Percentiles rank a stretch among this genome's conserved stretches.
These are phyloP conservation scores for Neurospora sp. DNA, from an alignment of 495 filamentous ascomycete genomes.

Conservation along the genomic window DNA sequence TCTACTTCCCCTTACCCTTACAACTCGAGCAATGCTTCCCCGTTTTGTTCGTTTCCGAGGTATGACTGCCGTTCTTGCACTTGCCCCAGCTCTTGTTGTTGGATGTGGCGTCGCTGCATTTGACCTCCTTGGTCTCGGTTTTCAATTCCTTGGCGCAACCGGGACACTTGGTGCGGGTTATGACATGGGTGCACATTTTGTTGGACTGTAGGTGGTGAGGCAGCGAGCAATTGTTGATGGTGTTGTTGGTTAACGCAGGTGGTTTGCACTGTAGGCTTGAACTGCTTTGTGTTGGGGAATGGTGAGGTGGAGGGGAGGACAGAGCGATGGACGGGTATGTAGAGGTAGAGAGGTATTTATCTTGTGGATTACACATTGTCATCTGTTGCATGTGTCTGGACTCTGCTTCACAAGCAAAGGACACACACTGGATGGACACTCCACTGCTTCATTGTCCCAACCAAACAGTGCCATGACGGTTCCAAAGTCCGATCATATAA, in stretches of 20 bases:
- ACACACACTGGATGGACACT: background rate
- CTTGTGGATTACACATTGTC: background rate
- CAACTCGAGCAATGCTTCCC: background rate
- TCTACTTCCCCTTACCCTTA: background rate
- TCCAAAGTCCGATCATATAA: background rate
- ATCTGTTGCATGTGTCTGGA: background rate
- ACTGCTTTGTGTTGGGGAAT: background rate
- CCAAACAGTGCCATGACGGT: background rate
- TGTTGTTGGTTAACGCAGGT: background rate
- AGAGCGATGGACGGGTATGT: background rate
- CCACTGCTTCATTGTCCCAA: background rate
- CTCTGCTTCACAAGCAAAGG: background rate
- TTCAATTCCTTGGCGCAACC: background rate
- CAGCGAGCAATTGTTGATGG: background rate
- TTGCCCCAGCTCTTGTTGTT: background rate
- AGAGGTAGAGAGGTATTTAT: background rate
- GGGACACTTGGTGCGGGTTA: background rate
- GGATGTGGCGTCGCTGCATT: background rate
- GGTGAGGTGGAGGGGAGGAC: background rate
- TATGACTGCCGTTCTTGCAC: background rate
- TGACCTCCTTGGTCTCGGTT: background rate
- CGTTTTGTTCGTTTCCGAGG: background rate
- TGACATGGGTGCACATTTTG: background rate
- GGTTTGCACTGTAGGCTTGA: background rate
- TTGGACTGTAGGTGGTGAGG: background rate